phyloP scores from a whole-genome alignment of 208 protist species.

The Endotrypanum monterogeii region DNA sequence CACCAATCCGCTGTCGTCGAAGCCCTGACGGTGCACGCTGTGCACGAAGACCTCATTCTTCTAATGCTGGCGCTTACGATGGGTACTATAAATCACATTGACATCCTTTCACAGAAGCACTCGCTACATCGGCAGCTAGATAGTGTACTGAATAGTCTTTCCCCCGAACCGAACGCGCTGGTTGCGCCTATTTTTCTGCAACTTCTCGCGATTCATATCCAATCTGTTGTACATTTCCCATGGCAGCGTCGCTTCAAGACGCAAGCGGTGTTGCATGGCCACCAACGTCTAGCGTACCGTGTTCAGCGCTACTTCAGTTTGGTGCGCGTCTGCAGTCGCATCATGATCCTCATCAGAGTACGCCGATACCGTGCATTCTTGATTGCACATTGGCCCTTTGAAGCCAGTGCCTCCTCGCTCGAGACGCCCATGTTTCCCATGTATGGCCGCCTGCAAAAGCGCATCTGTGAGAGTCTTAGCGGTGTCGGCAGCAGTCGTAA shows the following conservation, averaged over 20 bases:
- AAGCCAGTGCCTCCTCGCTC: background rate
- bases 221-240: constrained; percentile 37
- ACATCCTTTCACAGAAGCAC: constrained; percentile 60
- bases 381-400: background rate
- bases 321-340: constrained; percentile 52
- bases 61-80: constrained; percentile 66
- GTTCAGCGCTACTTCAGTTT: constrained; percentile 52
- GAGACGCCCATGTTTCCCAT: background rate
- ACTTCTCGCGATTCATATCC: constrained; percentile 56
- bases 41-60: constrained; percentile 72
- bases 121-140: constrained; percentile 71
- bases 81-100: constrained; percentile 44
- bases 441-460: background rate
- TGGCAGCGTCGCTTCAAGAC: constrained; percentile 16
- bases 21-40: constrained; percentile 54
- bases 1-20: constrained; percentile 66
- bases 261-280: constrained; percentile 39
- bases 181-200: constrained; percentile 74
- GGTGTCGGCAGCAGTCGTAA: constrained; percentile 16
- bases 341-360: constrained; percentile 66
- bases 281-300: constrained; percentile 45
- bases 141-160: constrained; percentile 48
- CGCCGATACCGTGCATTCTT: constrained; percentile 44
- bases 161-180: constrained; percentile 41
- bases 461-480: background rate